These are phyloP conservation scores for Echium plantagineum DNA, from an alignment of 257 asterid species.

Conservation along the genomic window DNA sequence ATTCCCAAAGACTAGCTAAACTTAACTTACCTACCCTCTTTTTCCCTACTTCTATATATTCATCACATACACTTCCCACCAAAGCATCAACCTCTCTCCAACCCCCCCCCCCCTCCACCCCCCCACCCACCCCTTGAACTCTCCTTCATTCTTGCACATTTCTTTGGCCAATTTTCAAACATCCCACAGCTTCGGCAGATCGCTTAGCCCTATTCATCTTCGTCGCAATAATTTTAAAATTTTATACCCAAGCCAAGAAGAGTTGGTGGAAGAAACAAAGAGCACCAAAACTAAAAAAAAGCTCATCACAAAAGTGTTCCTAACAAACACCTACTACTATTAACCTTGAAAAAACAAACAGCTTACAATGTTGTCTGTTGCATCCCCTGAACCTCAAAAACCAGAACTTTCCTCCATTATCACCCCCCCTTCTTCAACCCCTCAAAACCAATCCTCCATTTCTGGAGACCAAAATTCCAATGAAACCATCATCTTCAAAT, in stretches of 20 bases:
- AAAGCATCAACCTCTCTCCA: neutral
- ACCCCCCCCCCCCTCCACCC: neutral
- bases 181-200: too few species aligned
- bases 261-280: neutral
- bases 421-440: neutral
- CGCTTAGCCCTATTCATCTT: too few species aligned
- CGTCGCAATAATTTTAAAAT: too few species aligned
- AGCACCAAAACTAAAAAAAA: neutral
- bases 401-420: conserved; percentile 12
- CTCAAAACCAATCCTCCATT: too few species aligned
- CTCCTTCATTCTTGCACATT: neutral
- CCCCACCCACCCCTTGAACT: neutral
- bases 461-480: neutral
- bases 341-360: conserved; percentile 8
- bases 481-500: conserved; percentile 36
- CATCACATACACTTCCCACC: neutral
- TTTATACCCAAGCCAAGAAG: neutral
- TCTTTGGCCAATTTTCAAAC: too few species aligned
- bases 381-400: conserved; percentile 22
- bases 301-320: too few species aligned
- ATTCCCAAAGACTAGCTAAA: neutral
- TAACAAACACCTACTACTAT: neutral
- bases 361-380: conserved; percentile 21
- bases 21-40: conserved; percentile 4
- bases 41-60: neutral